A percentile compares a stretch with the other conserved stretches of the same genome.
Conservation (phyloP, 192 early-diverging fungal species). For the Backusella psychrophila region DNA sequence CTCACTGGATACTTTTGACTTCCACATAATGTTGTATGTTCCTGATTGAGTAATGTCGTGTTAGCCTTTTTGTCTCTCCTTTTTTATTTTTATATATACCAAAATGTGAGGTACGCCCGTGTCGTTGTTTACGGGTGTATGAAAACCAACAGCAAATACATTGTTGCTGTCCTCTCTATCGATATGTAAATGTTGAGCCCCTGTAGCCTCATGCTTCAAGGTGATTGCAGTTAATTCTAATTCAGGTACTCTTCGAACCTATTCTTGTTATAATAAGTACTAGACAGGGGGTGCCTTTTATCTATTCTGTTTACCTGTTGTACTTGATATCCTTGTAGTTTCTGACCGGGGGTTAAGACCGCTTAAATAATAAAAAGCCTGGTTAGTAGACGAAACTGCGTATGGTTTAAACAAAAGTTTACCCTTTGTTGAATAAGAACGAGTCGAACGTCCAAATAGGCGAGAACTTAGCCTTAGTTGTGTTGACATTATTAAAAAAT, state of each 20-base stretch:
- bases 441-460: background rate
- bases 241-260: conserved; percentile 64
- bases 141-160: conserved; percentile 92
- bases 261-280: background rate
- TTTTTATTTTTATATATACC: conserved; percentile 23
- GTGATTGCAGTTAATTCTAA: conserved; percentile 76
- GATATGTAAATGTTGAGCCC: conserved; percentile 89
- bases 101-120: conserved; percentile 94
- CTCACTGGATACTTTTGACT: conserved; percentile 85
- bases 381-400: background rate
- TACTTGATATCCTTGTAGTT: conserved; percentile 21
- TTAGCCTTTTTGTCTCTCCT: background rate
- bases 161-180: conserved; percentile 86
- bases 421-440: conserved; percentile 10
- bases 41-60: conserved; percentile 28
- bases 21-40: conserved; percentile 94
- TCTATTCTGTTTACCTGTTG: conserved; percentile 16
- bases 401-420: background rate
- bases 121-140: conserved; percentile 76
- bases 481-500: conserved; percentile 6
- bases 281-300: background rate
- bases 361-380: background rate
- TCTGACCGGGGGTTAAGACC: conserved; percentile 9
- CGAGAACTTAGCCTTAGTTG: conserved; percentile 8
- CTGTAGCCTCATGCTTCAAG: conserved; percentile 72